phyloP scores from a whole-genome alignment of 2,329 filamentous ascomycete genomes.

The Colletotrichum simmondsii region DNA sequence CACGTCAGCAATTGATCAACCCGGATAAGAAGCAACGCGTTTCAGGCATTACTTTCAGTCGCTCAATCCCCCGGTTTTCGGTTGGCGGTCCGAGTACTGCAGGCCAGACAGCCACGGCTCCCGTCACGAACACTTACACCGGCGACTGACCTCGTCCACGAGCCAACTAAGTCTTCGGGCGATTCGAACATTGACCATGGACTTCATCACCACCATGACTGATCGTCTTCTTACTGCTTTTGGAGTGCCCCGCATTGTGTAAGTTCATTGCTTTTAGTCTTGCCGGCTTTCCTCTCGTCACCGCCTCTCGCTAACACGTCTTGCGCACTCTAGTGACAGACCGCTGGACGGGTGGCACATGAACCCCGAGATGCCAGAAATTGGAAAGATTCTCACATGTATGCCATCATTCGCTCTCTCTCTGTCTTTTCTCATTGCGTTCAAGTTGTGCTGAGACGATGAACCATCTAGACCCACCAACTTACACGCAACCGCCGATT shows the following conservation, averaged over 20 bases:
- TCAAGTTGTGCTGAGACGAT: not conserved
- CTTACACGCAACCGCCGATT: not conserved
- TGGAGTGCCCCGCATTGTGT: not conserved
- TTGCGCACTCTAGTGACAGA: not conserved
- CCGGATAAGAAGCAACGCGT: not conserved
- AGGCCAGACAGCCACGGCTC: not conserved
- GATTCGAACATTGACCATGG: not conserved
- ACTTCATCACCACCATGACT: not conserved
- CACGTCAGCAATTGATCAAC: not conserved
- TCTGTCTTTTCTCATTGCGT: not conserved
- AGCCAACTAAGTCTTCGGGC: not conserved
- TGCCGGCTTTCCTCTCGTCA: not conserved
- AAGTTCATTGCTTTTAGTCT: not conserved
- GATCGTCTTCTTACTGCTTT: not conserved
- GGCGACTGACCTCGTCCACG: not conserved
- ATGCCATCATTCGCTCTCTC: not conserved
- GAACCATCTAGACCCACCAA: not conserved
- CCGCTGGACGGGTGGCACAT: not conserved
- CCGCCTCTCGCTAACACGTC: not conserved
- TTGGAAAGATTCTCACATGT: not conserved
- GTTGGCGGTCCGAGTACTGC: not conserved
- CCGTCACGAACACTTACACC: not conserved
- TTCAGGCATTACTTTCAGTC: not conserved
- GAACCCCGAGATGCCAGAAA: not conserved
- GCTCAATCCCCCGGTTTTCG: too few relatives aligned